Base-by-base conservation (phyloP, 2,329 filamentous ascomycete species). In the Neofusicoccum ribis region DNA sequence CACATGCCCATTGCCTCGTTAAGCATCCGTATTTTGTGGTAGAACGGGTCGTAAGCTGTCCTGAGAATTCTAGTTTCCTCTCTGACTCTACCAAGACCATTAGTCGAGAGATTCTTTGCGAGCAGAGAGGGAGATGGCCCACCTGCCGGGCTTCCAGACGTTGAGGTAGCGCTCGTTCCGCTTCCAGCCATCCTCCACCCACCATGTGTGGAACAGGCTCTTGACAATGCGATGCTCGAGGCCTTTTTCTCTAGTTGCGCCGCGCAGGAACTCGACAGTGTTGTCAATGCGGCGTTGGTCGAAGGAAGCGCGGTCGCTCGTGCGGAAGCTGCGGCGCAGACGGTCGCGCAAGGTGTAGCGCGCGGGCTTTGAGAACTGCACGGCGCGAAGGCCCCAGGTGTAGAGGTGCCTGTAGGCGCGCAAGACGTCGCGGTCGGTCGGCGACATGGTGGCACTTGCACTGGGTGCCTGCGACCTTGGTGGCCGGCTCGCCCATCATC, bases 1-100 rank as follows among this genome's bases (percentile, higher is more conserved):
- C 88, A 90, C 47, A 91, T 73, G 0, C 85, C 85, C 88, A 93
- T 88, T 6, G 83, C 88, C 73, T 89, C 86, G 72, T 93, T 93
- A 63, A 93, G 80, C 89, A 91, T 91, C 17, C 82, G 83, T 54
- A 93, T 74, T 7, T 89, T 91, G 79, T 85, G 85, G 63, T 92
- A 85, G 73, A 91, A 91, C 70, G 89, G 85, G 52, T 83, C 80
- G 73, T 84, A 89, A 6, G 82, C 76, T 47, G 73, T 78, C 14
- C 69, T 72, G 20, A 27, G 11, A n/a, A 61, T 41, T 15, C 47
- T 41, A 17, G 34, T 31, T 12, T 62, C 59, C 12, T 62, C 37
- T 15, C 36, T 27, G 20, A 7, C 20, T 20, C 59, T 62, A 12
- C 37, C 47, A 14, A 6, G 43, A 15, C 27, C 31, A 43, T 60